Conservation (phyloP, 495 filamentous ascomycete species). For the Staphylotrichum longicolle region DNA sequence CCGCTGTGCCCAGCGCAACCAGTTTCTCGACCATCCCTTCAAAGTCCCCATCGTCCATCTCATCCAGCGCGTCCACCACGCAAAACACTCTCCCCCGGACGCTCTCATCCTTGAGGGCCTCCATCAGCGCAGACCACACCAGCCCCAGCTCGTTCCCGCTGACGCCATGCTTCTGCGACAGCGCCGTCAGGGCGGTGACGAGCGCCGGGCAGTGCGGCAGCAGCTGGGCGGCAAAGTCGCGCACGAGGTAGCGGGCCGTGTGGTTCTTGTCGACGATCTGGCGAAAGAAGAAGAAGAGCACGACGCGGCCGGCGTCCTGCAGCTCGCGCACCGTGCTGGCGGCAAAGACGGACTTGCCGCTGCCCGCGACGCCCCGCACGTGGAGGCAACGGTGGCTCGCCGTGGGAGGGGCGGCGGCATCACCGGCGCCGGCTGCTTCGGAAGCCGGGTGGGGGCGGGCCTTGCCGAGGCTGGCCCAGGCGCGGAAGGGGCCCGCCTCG, state of each 20-base stretch:
- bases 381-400: background rate
- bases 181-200: conserved; percentile 27
- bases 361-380: conserved; percentile 11
- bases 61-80: conserved; percentile 51
- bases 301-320: conserved; percentile 4
- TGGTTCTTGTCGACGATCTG: conserved; percentile 48
- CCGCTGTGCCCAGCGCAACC: conserved; percentile 32
- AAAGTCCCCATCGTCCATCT: conserved; percentile 34
- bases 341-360: conserved; percentile 14
- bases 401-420: too few relatives aligned
- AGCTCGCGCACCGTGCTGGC: conserved; percentile 9
- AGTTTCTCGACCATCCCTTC: conserved; percentile 17
- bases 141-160: conserved; percentile 25
- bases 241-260: conserved; percentile 37
- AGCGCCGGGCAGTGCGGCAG: conserved; percentile 37
- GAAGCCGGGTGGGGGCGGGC: background rate
- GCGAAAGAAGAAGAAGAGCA: conserved; percentile 55
- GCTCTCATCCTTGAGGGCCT: background rate
- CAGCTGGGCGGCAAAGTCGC: conserved; percentile 45
- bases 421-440: too few relatives aligned
- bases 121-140: conserved; percentile 26
- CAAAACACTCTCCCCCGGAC: conserved; percentile 35
- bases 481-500: background rate
- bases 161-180: conserved; percentile 17
- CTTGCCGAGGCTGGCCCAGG: background rate